Conservation (phyloP, 2,329 filamentous ascomycete genomes). For the Rhynchosporium secalis region DNA sequence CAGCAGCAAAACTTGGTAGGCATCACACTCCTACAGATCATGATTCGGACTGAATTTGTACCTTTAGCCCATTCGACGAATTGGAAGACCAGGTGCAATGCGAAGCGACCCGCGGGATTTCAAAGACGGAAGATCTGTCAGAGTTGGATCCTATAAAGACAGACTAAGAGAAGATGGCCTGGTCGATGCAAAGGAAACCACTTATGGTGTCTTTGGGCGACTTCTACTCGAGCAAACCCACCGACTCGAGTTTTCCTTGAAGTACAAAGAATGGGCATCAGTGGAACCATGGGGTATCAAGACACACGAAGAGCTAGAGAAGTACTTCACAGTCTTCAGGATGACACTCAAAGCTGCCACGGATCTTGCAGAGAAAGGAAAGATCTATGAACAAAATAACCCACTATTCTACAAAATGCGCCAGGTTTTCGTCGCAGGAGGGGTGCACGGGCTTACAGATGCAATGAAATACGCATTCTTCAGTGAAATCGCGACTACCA, state of each 20-base stretch:
- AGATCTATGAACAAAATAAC: slow-evolving; percentile 24
- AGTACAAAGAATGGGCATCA: slow-evolving; percentile 5
- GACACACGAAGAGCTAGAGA: slow-evolving; percentile 21
- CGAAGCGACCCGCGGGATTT: no score
- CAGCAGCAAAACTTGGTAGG: background rate
- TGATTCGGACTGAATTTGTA: background rate
- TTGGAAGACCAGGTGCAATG: no score
- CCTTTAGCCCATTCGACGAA: background rate
- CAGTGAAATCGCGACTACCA: slow-evolving; percentile 58
- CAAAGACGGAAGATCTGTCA: no score
- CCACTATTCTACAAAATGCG: slow-evolving; percentile 45
- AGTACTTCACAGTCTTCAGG: slow-evolving; percentile 23
- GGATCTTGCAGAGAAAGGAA: slow-evolving; percentile 21
- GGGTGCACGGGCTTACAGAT: slow-evolving; percentile 51
- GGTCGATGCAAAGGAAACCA: slow-evolving; percentile 12
- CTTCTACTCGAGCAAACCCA: slow-evolving; percentile 21
- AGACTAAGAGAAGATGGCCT: background rate
- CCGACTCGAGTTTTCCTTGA: slow-evolving; percentile 11
- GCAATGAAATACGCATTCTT: slow-evolving; percentile 68
- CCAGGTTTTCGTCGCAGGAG: slow-evolving; percentile 57
- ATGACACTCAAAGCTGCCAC: slow-evolving; percentile 20
- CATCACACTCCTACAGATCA: background rate
- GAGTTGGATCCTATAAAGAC: no score
- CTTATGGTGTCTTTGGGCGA: slow-evolving; percentile 26
- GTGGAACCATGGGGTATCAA: slow-evolving; percentile 24